These are phyloP conservation scores for Leccinum fibrillosum DNA, from an alignment of 768 basidiomycete genomes.

Conservation along the genomic window DNA sequence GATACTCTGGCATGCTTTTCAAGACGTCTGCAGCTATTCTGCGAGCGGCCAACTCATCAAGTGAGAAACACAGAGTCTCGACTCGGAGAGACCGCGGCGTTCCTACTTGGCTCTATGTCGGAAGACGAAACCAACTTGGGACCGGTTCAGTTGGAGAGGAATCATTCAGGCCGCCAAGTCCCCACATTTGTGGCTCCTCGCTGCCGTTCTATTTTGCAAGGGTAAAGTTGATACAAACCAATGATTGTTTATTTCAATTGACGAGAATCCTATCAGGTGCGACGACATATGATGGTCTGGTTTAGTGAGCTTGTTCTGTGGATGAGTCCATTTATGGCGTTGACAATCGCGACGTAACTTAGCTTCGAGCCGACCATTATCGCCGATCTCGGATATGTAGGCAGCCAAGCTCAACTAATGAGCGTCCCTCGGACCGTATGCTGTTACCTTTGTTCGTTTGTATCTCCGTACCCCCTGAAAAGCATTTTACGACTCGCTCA, in stretches of 20 bases:
- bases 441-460: slow-evolving; percentile 17
- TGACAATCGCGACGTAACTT: slow-evolving; percentile 22
- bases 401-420: slow-evolving; percentile 38
- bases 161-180: slow-evolving; percentile 45
- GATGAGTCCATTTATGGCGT: slow-evolving; percentile 26
- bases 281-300: slow-evolving; percentile 9
- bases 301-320: slow-evolving; percentile 19
- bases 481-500: neutral
- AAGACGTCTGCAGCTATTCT: too few relatives aligned
- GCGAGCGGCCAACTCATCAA: too few relatives aligned
- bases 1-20: too few relatives aligned
- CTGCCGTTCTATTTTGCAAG: slow-evolving; percentile 47
- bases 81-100: too few relatives aligned
- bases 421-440: slow-evolving; percentile 34
- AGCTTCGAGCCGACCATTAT: slow-evolving; percentile 78
- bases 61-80: too few relatives aligned
- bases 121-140: slow-evolving; percentile 36
- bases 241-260: neutral
- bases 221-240: slow-evolving; percentile 33
- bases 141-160: slow-evolving; percentile 57
- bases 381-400: slow-evolving; percentile 53
- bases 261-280: slow-evolving; percentile 12
- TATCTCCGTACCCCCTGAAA: neutral
- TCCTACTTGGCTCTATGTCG: slow-evolving; percentile 28
- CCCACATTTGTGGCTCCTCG: slow-evolving; percentile 49